A percentile compares a stretch with the other conserved stretches of the same genome.
phyloP scores from a whole-genome alignment of 495 filamentous ascomycete genomes.

The Xanthoparmelia taractica region DNA sequence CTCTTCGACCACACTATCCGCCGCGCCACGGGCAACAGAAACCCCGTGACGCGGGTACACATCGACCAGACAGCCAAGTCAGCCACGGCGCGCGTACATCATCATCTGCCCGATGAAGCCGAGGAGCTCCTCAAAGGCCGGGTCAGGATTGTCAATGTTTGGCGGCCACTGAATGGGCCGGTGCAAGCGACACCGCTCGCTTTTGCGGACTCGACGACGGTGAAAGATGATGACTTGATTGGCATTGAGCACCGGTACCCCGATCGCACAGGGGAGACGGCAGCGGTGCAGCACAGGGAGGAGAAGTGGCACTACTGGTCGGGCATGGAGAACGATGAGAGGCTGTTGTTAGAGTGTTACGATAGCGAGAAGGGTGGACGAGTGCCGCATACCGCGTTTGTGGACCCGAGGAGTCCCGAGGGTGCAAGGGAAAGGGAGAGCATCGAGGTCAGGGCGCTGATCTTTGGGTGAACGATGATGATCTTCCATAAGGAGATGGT shows the following conservation, averaged over 20 bases:
- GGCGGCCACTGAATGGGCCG: constrained; percentile 69
- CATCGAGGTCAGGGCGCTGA: constrained; percentile 78
- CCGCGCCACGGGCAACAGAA: constrained; percentile 47
- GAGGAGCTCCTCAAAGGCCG: constrained; percentile 50
- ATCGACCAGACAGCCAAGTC: constrained; percentile 74
- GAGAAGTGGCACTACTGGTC: constrained; percentile 72
- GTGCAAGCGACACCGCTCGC: constrained; percentile 64
- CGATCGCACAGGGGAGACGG: constrained; percentile 64
- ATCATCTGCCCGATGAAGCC: constrained; percentile 55
- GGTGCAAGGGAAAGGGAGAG: constrained; percentile 62
- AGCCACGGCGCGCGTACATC: constrained; percentile 53
- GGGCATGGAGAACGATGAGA: constrained; percentile 67
- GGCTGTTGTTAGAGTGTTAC: constrained; percentile 75
- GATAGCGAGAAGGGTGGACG: constrained; percentile 61
- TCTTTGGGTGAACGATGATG: constrained; percentile 55
- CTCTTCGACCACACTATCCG: constrained; percentile 93
- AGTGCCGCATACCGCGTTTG: constrained; percentile 77
- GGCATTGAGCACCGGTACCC: constrained; percentile 70
- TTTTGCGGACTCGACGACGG: constrained; percentile 55
- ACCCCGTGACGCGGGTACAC: constrained; percentile 65
- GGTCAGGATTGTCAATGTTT: constrained; percentile 82
- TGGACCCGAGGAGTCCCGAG: constrained; percentile 56
- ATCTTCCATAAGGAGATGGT: too few relatives aligned
- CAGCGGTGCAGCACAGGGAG: constrained; percentile 55
- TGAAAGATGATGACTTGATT: constrained; percentile 58